Evolutionary conservation across 495 filamentous ascomycete genomes (phyloP), one percentile per base, ranked within the genome.

Genomic region (Talaromyces liani): DNA sequence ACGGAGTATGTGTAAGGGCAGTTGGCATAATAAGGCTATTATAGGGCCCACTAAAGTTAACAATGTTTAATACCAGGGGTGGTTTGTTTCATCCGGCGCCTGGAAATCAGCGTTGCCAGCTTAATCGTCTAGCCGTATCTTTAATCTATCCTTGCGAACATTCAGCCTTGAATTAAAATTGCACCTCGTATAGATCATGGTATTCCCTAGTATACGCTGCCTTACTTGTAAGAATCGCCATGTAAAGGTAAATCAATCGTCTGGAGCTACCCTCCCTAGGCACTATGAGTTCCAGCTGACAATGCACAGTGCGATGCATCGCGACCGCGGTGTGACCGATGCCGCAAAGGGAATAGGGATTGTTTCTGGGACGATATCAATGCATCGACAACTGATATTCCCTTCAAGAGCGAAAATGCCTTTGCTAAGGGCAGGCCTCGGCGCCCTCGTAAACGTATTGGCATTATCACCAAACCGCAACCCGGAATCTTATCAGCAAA

Each of bases 381-480:
- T 58, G 65, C 49, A 0, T 54, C 49, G 3, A 4, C 71, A 36
- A 61, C 66, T 4, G 67, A 68, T 41, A 18, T 45, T 34, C 67
- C 64, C n/a, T 76, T 74, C 61, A 67, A 63, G 34, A 73, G 60
- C 31, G 73, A 76, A 58, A 76, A 76, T 62, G 66, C 62, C 3
- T 76, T 71, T 65, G 73, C 72, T 25, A 51, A 69, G 62, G 73
- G 73, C 24, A 64, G 65, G 20, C 72, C 62, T 6, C 62, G 73
- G 20, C 70, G 73, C 16, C 73, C 72, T 36, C 63, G 63, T 57
- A 60, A 45, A 25, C 10, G 31, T 9, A 25, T 24, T 18, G 20
- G 22, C 34, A 31, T 31, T 31, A 31, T 31, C 29, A 31, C 29
- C 29, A 60, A 60, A 58, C 27, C 27, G 6, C 12, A 39, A 20